Conservation (phyloP, 768 basidiomycete species). For the Boletus rubescentipes region DNA sequence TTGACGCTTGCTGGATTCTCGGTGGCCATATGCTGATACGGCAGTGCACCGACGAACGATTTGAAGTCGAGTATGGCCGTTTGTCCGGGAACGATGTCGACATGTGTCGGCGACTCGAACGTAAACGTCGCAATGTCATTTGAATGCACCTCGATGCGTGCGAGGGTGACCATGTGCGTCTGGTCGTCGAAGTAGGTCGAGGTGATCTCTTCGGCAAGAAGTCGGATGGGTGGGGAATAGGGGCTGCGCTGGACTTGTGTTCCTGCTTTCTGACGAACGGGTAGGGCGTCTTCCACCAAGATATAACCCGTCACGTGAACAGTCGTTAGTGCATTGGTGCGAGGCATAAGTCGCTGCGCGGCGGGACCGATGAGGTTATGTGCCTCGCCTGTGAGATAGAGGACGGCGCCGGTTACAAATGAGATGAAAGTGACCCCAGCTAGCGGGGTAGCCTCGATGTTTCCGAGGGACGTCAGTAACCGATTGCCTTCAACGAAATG, state of each 20-base stretch:
- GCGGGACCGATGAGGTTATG: conserved; percentile 44
- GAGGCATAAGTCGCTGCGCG: conserved; percentile 53
- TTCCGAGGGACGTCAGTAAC: conserved; percentile 61
- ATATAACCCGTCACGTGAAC: conserved; percentile 52
- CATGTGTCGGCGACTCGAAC: conserved; percentile 37
- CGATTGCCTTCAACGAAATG: conserved; percentile 48
- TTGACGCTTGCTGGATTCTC: conserved; percentile 51
- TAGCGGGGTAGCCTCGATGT: conserved; percentile 56
- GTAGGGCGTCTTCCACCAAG: conserved; percentile 54
- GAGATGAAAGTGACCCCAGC: conserved; percentile 57
- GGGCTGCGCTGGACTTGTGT: conserved; percentile 39
- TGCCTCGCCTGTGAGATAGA: conserved; percentile 64
- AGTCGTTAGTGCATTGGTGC: conserved; percentile 50
- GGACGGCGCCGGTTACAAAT: conserved; percentile 54
- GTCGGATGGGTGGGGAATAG: conserved; percentile 60
- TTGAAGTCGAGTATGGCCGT: conserved; percentile 55
- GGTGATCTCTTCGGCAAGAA: conserved; percentile 48
- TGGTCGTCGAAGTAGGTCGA: conserved; percentile 31
- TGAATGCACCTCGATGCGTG: conserved; percentile 43
- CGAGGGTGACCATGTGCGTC: conserved; percentile 30
- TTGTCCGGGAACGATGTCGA: conserved; percentile 48
- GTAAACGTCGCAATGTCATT: conserved; percentile 54
- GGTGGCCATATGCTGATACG: conserved; percentile 57
- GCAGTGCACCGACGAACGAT: conserved; percentile 44
- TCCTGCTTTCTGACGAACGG: conserved; percentile 46